Evolutionary conservation across 2,329 filamentous ascomycete genomes (phyloP).

Genomic region (Gnomoniopsis sp.): DNA sequence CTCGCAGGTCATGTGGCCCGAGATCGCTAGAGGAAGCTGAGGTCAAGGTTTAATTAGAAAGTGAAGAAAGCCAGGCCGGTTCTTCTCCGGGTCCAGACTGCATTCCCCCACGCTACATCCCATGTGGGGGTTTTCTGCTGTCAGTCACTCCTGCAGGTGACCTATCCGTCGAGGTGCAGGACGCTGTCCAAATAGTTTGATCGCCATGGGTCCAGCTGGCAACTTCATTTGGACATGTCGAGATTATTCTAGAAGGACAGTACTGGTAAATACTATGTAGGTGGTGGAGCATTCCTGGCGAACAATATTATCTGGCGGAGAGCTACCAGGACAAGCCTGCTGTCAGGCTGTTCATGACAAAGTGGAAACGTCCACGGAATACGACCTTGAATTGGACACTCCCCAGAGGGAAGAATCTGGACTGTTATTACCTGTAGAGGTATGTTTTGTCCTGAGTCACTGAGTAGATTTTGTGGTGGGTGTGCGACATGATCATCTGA

Average conservation of each 20-base stretch:
- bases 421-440: background rate
- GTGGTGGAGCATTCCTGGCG: too few relatives aligned
- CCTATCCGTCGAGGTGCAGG: background rate
- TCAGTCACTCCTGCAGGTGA: constrained; percentile 1
- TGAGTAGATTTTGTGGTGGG: background rate
- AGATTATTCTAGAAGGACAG: too few relatives aligned
- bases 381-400: too few relatives aligned
- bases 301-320: background rate
- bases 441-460: too few relatives aligned
- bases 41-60: background rate
- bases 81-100: background rate
- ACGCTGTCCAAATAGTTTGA: background rate
- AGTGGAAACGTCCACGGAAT: background rate
- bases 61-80: background rate
- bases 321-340: background rate
- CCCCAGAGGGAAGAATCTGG: background rate
- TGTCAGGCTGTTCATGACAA: background rate
- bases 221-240: background rate
- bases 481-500: background rate
- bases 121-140: constrained; percentile 8
- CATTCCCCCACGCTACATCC: background rate
- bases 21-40: background rate
- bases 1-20: background rate
- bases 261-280: too few relatives aligned
- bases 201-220: background rate